Evolutionary conservation across 306 rosid genomes (phyloP), one percentile per base, ranked within the genome.

Genomic region (Myrica gale): DNA sequence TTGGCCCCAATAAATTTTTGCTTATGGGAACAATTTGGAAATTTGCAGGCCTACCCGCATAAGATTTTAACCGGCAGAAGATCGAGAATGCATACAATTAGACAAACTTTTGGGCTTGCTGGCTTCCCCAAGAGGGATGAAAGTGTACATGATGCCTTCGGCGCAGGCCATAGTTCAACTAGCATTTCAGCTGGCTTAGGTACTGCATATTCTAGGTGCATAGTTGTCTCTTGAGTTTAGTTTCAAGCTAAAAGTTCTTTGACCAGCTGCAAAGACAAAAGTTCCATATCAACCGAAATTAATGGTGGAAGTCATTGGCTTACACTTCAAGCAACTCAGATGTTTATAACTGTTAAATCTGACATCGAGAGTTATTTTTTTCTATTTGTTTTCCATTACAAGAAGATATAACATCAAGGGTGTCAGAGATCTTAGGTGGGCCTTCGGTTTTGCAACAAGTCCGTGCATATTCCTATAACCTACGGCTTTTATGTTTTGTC

Each of bases 11-110:
- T 15, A 20, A 65, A 26, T 60, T 26, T 5, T 60, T 3, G 7
- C 47, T n/a, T 65, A 53, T 32, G 66, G 15, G 54, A 45, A 21
- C 45, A 26, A 57, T 11, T 45, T 7, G 37, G 41, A 11, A 11
- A 19, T 75, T 46, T 43, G 62, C 84, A 89, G 95, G 73, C 96
- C 45, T 90, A 90, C 57, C 87, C 77, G 2, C 96, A 90, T 48
- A 90, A 90, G 82, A 90, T 90, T 52, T 77, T 90, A 37, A 90
- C 96, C 0, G 91, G 96, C 23, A 83, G 96, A 74, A 87, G 96
- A 74, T 83, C 89, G 4, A 88, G 77, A 71, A 88, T 90, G 92
- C 82, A 85, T 7, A 90, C 92, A 1, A 86, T 90, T 73, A 77
- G 96, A 46, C 88, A 90, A 45, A 87, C 86, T 3, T 68, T 46